Evolutionary conservation across 805 yeast genomes (phyloP).

Genomic region (Wickerhamia fluorescens): DNA sequence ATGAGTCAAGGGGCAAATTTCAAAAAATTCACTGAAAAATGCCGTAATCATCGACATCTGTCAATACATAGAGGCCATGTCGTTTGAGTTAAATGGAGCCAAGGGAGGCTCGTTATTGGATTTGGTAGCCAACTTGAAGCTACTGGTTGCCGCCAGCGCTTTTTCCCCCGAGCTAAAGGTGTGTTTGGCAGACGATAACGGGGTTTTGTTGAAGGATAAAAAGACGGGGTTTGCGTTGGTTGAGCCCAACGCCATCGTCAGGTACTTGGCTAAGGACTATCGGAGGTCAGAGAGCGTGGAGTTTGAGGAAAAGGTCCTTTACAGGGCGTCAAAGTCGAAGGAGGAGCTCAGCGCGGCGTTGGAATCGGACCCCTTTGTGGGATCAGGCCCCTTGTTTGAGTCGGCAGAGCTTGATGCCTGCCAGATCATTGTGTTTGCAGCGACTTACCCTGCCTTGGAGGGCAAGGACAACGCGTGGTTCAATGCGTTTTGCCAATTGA

Average conservation of each 20-base stretch:
- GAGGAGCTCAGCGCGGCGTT: conserved; percentile 33
- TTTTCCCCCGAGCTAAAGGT: conserved; percentile 10
- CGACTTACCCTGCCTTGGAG: conserved; percentile 39
- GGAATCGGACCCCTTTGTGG: conserved; percentile 25
- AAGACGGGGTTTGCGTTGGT: conserved; percentile 39
- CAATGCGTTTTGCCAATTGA: conserved; percentile 27
- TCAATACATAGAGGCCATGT: background rate
- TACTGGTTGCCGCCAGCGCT: conserved; percentile 16
- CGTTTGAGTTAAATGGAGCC: background rate
- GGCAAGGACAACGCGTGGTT: conserved; percentile 31
- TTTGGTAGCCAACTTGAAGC: conserved; percentile 18
- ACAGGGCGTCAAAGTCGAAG: conserved; percentile 16
- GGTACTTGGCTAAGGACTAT: conserved; percentile 51
- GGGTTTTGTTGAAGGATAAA: conserved; percentile 26
- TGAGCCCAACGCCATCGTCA: conserved; percentile 66
- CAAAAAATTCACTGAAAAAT: too few species aligned
- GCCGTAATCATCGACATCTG: too few species aligned
- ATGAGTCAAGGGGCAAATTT: too few species aligned
- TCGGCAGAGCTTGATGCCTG: conserved; percentile 35
- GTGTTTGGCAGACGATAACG: conserved; percentile 15
- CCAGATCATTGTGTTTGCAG: conserved; percentile 53
- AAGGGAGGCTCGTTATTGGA: conserved; percentile 6
- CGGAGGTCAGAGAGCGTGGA: conserved; percentile 22
- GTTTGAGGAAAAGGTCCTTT: conserved; percentile 39
- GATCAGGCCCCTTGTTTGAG: conserved; percentile 1